These are phyloP conservation scores for Periconia sp. DNA, from an alignment of 2,329 filamentous ascomycete species.

Conservation along the genomic window DNA sequence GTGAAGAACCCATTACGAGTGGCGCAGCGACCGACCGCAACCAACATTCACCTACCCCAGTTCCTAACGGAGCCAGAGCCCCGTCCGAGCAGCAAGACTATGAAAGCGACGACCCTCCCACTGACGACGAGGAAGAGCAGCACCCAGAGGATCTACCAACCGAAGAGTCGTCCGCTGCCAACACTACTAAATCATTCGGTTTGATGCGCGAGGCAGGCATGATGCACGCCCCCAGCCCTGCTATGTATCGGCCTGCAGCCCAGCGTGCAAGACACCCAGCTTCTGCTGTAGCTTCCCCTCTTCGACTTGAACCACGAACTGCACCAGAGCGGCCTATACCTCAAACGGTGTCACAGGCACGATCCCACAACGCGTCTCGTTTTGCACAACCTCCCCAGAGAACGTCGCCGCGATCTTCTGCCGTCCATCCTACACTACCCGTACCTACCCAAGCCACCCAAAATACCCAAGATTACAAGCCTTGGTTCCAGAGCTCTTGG, in stretches of 20 bases:
- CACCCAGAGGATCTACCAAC: not conserved
- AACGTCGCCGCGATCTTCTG: not conserved
- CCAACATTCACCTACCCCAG: slow-evolving; percentile 11
- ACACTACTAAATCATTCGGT: slow-evolving; percentile 40
- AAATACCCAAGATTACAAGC: not conserved
- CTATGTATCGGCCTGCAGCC: not conserved
- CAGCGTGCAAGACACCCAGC: not conserved
- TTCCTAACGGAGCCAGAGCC: slow-evolving; percentile 2
- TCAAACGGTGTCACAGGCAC: too few relatives aligned
- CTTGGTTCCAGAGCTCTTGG: not conserved
- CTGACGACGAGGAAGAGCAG: slow-evolving; percentile 17
- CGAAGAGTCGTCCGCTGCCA: slow-evolving; percentile 11
- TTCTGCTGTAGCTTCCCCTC: not conserved
- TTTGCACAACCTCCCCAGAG: not conserved
- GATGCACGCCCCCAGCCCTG: slow-evolving; percentile 9
- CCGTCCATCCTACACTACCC: not conserved
- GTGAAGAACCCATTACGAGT: slow-evolving; percentile 20
- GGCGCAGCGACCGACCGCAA: slow-evolving; percentile 10
- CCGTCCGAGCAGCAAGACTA: slow-evolving; percentile 17
- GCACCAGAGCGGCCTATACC: not conserved
- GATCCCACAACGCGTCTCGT: not conserved
- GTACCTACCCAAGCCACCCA: not conserved
- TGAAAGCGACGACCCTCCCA: slow-evolving; percentile 3
- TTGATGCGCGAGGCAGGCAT: slow-evolving; percentile 36
- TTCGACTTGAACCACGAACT: not conserved